phyloP scores from a whole-genome alignment of 2,329 filamentous ascomycete genomes.

The Hypoxylon rubiginosum region DNA sequence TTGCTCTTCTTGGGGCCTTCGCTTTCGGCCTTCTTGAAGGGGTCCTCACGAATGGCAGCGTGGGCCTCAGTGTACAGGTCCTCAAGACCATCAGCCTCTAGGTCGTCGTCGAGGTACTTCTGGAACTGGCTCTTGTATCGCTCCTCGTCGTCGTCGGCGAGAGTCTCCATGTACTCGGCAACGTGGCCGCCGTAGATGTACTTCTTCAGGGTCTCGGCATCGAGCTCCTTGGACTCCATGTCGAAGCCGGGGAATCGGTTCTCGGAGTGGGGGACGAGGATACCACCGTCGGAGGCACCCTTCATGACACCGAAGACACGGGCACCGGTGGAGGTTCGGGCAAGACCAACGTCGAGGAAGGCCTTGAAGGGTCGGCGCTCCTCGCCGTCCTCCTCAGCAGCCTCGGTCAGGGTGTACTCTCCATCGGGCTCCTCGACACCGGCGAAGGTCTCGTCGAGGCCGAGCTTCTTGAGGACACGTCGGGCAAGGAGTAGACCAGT shows the following conservation, averaged over 20 bases:
- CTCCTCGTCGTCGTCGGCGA: constrained; percentile 99
- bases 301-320: constrained; percentile 99
- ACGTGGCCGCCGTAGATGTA: constrained; percentile 99
- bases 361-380: constrained; percentile 99
- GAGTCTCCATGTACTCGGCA: constrained; percentile 99
- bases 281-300: constrained; percentile 98
- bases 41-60: constrained; percentile 96
- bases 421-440: constrained; percentile 98
- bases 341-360: constrained; percentile 97
- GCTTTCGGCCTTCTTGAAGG: constrained; percentile 89
- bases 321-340: constrained; percentile 97
- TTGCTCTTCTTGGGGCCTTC: constrained; percentile 92
- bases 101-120: constrained; percentile 96
- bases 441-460: constrained; percentile 89
- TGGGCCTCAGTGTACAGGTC: constrained; percentile 96
- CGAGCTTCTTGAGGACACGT: constrained; percentile 96
- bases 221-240: constrained; percentile 97
- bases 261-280: constrained; percentile 97
- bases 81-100: constrained; percentile 97
- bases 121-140: constrained; percentile 98
- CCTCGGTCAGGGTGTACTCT: constrained; percentile 96
- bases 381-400: constrained; percentile 88
- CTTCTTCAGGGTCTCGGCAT: constrained; percentile 95
- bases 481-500: constrained; percentile 97
- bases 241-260: constrained; percentile 99